Conservation (phyloP, 805 yeast genomes). For the Wickerhamomyces alni region DNA sequence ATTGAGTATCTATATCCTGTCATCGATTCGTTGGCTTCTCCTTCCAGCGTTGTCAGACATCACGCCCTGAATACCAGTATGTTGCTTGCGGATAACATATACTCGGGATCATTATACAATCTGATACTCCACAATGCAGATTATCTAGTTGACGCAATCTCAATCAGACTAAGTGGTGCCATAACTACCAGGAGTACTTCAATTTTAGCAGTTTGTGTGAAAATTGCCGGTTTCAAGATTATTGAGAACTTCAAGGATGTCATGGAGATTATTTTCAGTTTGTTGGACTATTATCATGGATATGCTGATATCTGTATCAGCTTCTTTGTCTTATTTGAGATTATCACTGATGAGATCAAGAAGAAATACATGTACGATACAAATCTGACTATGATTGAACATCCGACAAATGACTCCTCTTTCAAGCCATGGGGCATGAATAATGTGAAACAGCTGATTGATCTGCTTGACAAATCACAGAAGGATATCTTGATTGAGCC, state of each 20-base stretch:
- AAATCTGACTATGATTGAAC: slow-evolving; percentile 13
- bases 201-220: slow-evolving; percentile 62
- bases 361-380: slow-evolving; percentile 27
- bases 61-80: slow-evolving; percentile 49
- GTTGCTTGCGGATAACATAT: slow-evolving; percentile 45
- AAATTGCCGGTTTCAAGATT: slow-evolving; percentile 62
- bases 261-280: slow-evolving; percentile 63
- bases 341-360: slow-evolving; percentile 44
- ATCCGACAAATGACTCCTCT: slow-evolving; percentile 20
- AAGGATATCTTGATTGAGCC: slow-evolving; percentile 24
- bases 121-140: slow-evolving; percentile 68
- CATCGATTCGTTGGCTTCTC: slow-evolving; percentile 63
- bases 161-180: slow-evolving; percentile 62
- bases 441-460: slow-evolving; percentile 36
- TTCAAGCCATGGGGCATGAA: slow-evolving; percentile 38
- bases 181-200: slow-evolving; percentile 70
- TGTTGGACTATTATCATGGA: slow-evolving; percentile 82
- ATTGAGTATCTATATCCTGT: slow-evolving; percentile 70
- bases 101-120: slow-evolving; percentile 47
- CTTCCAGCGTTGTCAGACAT: slow-evolving; percentile 36
- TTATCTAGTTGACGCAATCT: slow-evolving; percentile 74
- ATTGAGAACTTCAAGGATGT: slow-evolving; percentile 67
- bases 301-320: slow-evolving; percentile 68
- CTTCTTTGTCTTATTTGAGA: slow-evolving; percentile 65
- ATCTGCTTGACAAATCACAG: slow-evolving; percentile 33